Conservation (phyloP, 192 early-diverging fungal species). For the Podila verticillata region DNA sequence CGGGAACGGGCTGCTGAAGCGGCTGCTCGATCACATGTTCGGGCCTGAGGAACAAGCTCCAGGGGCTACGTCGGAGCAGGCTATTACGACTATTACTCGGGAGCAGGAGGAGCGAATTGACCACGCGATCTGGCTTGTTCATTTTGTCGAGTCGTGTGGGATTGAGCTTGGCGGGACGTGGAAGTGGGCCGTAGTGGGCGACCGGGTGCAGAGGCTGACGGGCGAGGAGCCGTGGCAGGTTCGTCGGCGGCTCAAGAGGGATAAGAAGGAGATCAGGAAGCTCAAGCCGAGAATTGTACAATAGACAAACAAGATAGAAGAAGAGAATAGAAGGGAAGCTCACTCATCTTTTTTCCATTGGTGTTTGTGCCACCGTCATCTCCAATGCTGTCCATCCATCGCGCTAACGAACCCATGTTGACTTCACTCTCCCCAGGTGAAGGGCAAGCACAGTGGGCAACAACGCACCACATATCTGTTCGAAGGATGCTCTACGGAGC, state of each 20-base stretch:
- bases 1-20: constrained; percentile 33
- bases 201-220: constrained; percentile 16
- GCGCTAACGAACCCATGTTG: too few species aligned
- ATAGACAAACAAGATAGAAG: neutral
- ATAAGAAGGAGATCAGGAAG: neutral
- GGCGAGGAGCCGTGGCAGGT: constrained; percentile 2
- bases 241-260: constrained; percentile 5
- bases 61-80: neutral
- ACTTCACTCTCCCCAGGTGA: too few species aligned
- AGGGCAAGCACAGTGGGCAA: too few species aligned
- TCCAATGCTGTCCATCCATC: neutral
- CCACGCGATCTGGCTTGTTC: constrained; percentile 36
- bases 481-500: too few species aligned
- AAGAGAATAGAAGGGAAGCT: too few species aligned
- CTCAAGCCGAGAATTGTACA: neutral
- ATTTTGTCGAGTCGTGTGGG: constrained; percentile 20
- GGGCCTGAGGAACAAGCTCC: neutral
- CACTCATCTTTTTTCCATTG: too few species aligned
- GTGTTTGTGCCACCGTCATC: too few species aligned
- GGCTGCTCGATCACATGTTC: constrained; percentile 32
- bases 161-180: constrained; percentile 29
- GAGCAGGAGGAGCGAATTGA: neutral
- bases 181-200: constrained; percentile 31
- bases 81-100: neutral
- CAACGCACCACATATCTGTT: too few species aligned